Evolutionary conservation across 2,329 filamentous ascomycete genomes (phyloP), one percentile per base, ranked within the genome.

Genomic region (Fusarium oligoseptatum): DNA sequence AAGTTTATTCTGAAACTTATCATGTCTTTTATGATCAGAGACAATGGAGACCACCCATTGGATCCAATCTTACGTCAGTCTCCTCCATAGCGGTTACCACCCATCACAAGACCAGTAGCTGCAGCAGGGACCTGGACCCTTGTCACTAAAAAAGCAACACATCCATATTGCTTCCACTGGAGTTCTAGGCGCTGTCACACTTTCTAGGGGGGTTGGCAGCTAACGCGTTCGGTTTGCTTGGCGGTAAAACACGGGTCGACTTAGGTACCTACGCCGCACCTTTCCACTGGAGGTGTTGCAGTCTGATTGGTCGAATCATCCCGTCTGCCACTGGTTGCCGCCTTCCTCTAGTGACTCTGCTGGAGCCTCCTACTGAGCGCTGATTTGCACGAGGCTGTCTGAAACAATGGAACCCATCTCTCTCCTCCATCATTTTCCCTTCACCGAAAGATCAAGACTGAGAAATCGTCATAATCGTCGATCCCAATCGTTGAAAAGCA

Each of bases 381-480:
- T 52, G 29, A 60, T 22, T 61, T 61, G 58, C 58, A 32, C 37
- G 29, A 61, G 29, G 29, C 20, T 17, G 22, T 32, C 32, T 58
- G 22, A 58, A 43, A 36, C 20, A 29, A 34, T 34, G 32, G 32
- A 34, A 52, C 52, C 57, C 52, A 39, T 69, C 52, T 29, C 43
- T 73, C 43, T 73, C 55, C 50, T 39, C 27, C 67, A 45, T 68
- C 60, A 22, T 68, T 34, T 39, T 39, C 37, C 63, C 32, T 34
- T 70, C 56, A 22, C 62, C 55, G 71, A 71, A 74, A 72, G 71
- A 58, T 22, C 22, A 58, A 41, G 15, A 15, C 52, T 34, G 55
- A 50, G 10, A 32, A 29, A 62, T 74, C 65, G 72, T 66, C 72
- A 66, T 74, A 66, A 70, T 74, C 58, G 61, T 57, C 58, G 72